Conservation (phyloP, 139 green algal species). For the Volvox africanus region DNA sequence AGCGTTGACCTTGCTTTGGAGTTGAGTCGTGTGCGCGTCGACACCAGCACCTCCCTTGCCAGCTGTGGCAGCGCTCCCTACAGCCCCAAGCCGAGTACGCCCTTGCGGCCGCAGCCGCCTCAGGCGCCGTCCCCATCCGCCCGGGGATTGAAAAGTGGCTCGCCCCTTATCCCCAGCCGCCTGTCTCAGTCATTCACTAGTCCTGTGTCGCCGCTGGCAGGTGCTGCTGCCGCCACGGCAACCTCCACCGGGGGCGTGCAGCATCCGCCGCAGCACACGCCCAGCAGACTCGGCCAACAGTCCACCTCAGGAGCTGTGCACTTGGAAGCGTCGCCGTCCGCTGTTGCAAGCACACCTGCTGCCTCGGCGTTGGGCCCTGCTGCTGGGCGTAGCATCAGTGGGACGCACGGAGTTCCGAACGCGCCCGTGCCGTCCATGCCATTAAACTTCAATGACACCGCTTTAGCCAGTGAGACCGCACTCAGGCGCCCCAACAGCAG, state of each 20-base stretch:
- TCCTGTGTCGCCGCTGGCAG: slow-evolving; percentile 22
- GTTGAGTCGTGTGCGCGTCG: slow-evolving; percentile 14
- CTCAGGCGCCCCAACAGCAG: neutral
- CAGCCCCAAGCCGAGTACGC: slow-evolving; percentile 8
- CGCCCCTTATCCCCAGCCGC: slow-evolving; percentile 39
- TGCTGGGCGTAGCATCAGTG: no score
- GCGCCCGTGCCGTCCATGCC: no score
- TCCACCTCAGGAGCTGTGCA: neutral
- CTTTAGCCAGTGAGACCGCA: no score
- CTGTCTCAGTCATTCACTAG: slow-evolving; percentile 43
- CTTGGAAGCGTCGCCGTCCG: neutral
- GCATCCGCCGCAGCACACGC: neutral
- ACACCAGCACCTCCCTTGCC: neutral
- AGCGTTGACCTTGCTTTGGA: neutral
- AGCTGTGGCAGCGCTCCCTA: slow-evolving; percentile 9
- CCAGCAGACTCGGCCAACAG: slow-evolving; percentile 16
- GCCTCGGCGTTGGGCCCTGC: no score
- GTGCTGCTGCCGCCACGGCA: neutral
- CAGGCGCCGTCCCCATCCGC: slow-evolving; percentile 24
- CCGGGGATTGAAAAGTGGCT: slow-evolving; percentile 18
- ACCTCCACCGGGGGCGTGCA: neutral
- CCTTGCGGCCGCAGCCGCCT: slow-evolving; percentile 26
- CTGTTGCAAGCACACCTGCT: neutral
- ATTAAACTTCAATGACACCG: no score
- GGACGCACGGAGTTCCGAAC: no score